Percentiles rank a stretch among this genome's conserved stretches.
Evolutionary conservation across 768 basidiomycete genomes (phyloP).

Genomic region (Amanita exitialis): DNA sequence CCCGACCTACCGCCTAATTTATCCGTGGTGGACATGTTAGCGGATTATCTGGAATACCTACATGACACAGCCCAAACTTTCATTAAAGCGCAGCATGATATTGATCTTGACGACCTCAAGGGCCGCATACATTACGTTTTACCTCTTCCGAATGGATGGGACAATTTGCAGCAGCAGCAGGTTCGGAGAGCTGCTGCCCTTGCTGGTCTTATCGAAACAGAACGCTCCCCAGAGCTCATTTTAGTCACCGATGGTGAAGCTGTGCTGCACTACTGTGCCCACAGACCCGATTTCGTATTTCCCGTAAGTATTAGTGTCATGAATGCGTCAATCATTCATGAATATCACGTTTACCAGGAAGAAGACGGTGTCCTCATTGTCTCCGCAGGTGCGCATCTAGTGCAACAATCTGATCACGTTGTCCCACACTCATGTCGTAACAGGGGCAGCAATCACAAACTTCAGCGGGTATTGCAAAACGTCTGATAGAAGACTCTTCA

Average conservation of each 20-base stretch:
- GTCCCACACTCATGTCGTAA: background rate
- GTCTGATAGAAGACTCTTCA: background rate
- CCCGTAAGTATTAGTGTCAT: background rate
- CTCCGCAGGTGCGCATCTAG: background rate
- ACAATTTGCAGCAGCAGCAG: conserved; percentile 2
- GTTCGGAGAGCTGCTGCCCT: conserved; percentile 3
- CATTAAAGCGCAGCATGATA: conserved; percentile 32
- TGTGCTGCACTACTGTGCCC: conserved; percentile 1
- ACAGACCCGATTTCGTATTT: background rate
- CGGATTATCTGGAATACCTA: conserved; percentile 42
- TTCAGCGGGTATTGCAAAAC: conserved; percentile 4
- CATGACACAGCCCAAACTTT: conserved; percentile 32
- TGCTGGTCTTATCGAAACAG: conserved; percentile 2
- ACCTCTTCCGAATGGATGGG: conserved; percentile 7
- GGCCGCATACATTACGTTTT: conserved; percentile 1
- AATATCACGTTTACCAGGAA: background rate
- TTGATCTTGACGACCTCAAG: conserved; percentile 1
- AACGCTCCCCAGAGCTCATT: background rate
- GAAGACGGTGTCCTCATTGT: conserved; percentile 1
- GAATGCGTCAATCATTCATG: background rate
- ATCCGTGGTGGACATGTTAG: conserved; percentile 30
- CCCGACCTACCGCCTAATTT: conserved; percentile 30
- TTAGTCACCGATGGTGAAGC: conserved; percentile 6
- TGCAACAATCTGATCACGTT: background rate
- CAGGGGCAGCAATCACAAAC: conserved; percentile 1